Conservation (phyloP, 305 asterid species). For the Fraxinus velutina region DNA sequence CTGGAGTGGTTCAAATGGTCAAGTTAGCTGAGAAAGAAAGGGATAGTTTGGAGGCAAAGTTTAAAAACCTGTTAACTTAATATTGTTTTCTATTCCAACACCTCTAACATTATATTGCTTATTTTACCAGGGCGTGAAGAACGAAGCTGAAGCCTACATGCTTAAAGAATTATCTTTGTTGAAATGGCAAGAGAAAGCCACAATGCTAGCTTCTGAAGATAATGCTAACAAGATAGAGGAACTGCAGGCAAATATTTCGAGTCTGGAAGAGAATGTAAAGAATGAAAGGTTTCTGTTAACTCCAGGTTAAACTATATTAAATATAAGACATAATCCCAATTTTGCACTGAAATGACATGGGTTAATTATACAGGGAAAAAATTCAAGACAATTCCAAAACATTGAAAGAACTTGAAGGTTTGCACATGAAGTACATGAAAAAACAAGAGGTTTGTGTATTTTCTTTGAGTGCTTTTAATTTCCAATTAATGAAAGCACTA, state of each 20-base stretch:
- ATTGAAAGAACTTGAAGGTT: constrained; percentile 74
- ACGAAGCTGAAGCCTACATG: constrained; percentile 95
- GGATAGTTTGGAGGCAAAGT: constrained; percentile 80
- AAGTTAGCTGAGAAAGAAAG: constrained; percentile 97
- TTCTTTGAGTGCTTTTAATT: neutral
- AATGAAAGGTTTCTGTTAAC: constrained; percentile 55
- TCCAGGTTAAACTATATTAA: neutral
- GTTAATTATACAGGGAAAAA: constrained; percentile 62
- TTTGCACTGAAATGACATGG: constrained; percentile 8
- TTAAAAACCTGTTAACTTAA: constrained; percentile 3
- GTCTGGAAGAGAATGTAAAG: constrained; percentile 67
- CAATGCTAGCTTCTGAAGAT: constrained; percentile 68
- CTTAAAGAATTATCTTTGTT: constrained; percentile 75
- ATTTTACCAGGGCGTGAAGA: constrained; percentile 68
- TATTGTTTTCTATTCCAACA: constrained; percentile 6
- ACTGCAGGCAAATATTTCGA: constrained; percentile 52
- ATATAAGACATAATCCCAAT: neutral
- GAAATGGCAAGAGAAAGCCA: constrained; percentile 95
- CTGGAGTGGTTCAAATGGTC: constrained; percentile 96
- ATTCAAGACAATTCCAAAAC: constrained; percentile 56
- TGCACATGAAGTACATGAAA: constrained; percentile 68
- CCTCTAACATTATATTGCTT: constrained; percentile 1
- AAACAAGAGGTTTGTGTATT: constrained; percentile 64
- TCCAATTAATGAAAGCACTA: neutral
- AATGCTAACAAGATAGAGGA: constrained; percentile 51